Conservation (phyloP, 495 filamentous ascomycete species). For the Aspergillus bridgeri region DNA sequence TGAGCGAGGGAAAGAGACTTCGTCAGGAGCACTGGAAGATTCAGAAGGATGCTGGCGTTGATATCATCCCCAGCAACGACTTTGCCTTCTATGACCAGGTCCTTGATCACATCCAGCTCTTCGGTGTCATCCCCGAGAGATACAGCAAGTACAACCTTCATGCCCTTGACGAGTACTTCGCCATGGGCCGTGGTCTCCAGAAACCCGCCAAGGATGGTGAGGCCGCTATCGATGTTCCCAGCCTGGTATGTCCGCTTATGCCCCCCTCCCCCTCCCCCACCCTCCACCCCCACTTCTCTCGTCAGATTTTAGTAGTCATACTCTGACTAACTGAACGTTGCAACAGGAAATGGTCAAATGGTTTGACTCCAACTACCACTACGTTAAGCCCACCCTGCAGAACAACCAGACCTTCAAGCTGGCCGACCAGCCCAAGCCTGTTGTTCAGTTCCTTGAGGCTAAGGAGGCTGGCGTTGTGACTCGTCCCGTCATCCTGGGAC, state of each 20-base stretch:
- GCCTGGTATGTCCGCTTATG: slow-evolving; percentile 49
- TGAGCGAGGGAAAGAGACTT: slow-evolving; percentile 92
- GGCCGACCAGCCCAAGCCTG: slow-evolving; percentile 80
- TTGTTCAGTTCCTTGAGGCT: slow-evolving; percentile 90
- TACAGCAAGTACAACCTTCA: slow-evolving; percentile 84
- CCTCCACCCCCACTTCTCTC: neutral
- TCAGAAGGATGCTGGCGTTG: slow-evolving; percentile 95
- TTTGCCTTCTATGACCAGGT: slow-evolving; percentile 99
- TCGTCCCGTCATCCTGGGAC: slow-evolving; percentile 90
- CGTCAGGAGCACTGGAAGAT: slow-evolving; percentile 97
- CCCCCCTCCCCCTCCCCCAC: too few relatives aligned
- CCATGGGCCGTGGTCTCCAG: slow-evolving; percentile 98
- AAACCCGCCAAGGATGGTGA: slow-evolving; percentile 55
- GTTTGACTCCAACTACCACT: slow-evolving; percentile 99
- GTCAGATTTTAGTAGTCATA: neutral
- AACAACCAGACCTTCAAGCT: slow-evolving; percentile 96
- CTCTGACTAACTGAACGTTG: slow-evolving; percentile 7
- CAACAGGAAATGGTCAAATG: slow-evolving; percentile 96
- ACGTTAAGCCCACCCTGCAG: slow-evolving; percentile 97
- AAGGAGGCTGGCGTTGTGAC: slow-evolving; percentile 92
- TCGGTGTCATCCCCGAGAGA: slow-evolving; percentile 86
- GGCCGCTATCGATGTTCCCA: slow-evolving; percentile 84
- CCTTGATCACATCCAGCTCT: slow-evolving; percentile 97
- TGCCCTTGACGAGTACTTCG: slow-evolving; percentile 94
- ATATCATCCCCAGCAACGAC: slow-evolving; percentile 98